Conservation (phyloP, 352 stramenopile species). For the Plasmopara viticola region DNA sequence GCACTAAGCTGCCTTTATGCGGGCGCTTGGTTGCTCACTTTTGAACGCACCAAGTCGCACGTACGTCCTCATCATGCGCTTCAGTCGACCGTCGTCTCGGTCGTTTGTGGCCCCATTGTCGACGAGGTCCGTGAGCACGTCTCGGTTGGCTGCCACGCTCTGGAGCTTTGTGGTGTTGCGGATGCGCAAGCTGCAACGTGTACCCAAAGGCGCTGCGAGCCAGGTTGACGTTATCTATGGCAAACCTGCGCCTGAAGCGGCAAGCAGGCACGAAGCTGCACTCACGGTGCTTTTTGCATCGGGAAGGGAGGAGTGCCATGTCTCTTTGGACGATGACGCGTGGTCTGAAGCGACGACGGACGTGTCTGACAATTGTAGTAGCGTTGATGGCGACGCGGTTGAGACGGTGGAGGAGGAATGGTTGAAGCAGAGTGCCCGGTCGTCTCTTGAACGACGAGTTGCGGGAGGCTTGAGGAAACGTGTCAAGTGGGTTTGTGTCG, state of each 20-base stretch:
- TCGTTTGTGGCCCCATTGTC: slow-evolving; percentile 8
- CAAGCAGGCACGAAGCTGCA: slow-evolving; percentile 23
- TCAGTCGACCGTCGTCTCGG: slow-evolving; percentile 6
- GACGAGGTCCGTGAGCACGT: slow-evolving; percentile 16
- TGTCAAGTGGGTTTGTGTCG: slow-evolving; percentile 21
- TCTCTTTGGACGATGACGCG: slow-evolving; percentile 17
- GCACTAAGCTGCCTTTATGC: neutral
- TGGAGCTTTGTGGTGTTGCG: slow-evolving; percentile 26
- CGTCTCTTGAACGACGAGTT: slow-evolving; percentile 1
- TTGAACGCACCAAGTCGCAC: slow-evolving; percentile 11
- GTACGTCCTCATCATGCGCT: slow-evolving; percentile 11
- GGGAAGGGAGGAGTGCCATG: slow-evolving; percentile 8
- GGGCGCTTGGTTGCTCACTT: slow-evolving; percentile 7
- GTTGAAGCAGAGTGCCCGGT: neutral
- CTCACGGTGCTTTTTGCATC: slow-evolving; percentile 16
- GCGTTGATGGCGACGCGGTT: slow-evolving; percentile 11
- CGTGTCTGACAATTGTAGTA: slow-evolving; percentile 19
- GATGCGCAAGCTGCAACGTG: slow-evolving; percentile 11
- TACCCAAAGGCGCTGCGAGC: neutral
- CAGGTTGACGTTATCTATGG: slow-evolving; percentile 9
- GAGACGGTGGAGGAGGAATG: slow-evolving; percentile 1
- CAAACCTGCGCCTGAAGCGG: slow-evolving; percentile 4
- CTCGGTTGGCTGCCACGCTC: slow-evolving; percentile 18
- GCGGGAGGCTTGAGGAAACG: slow-evolving; percentile 3
- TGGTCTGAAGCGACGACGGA: slow-evolving; percentile 20